A percentile compares a stretch with the other conserved stretches of the same genome.
Conservation (phyloP, 495 filamentous ascomycete species). For the Penicillium daleae region DNA sequence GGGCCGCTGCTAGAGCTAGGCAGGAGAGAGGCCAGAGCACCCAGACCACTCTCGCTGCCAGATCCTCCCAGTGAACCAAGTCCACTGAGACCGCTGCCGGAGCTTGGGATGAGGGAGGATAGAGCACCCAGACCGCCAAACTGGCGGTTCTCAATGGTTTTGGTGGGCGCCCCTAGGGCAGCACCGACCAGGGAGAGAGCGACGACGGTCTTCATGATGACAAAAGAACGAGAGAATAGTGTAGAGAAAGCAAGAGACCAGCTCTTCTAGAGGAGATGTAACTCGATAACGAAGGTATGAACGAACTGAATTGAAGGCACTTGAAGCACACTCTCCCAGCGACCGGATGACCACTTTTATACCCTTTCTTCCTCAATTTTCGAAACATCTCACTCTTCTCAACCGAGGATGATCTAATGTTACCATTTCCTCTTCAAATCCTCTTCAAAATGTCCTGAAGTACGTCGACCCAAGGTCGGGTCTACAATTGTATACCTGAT, state of each 20-base stretch:
- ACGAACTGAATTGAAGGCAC: background rate
- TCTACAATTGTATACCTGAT: conserved; percentile 2
- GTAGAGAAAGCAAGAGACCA: conserved; percentile 23
- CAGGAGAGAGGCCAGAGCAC: conserved; percentile 14
- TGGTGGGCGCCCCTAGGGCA: conserved; percentile 34
- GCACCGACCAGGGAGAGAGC: conserved; percentile 27
- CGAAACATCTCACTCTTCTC: background rate
- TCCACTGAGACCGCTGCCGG: background rate
- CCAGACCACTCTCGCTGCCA: conserved; percentile 19
- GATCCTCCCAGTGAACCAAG: conserved; percentile 6
- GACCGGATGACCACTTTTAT: background rate
- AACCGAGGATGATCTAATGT: background rate
- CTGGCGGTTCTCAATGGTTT: conserved; percentile 28
- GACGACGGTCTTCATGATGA: conserved; percentile 31
- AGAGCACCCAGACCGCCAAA: conserved; percentile 9
- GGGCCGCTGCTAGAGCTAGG: conserved; percentile 5
- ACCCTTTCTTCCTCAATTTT: background rate
- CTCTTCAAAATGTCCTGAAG: background rate
- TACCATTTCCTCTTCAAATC: background rate
- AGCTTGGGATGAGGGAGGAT: conserved; percentile 4
- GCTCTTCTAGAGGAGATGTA: conserved; percentile 18
- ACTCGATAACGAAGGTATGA: conserved; percentile 6
- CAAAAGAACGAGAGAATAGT: background rate
- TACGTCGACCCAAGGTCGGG: background rate
- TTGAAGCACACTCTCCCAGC: background rate